These are phyloP conservation scores for Scheffersomyces ergatensis DNA, from an alignment of 805 yeast species.

Conservation along the genomic window DNA sequence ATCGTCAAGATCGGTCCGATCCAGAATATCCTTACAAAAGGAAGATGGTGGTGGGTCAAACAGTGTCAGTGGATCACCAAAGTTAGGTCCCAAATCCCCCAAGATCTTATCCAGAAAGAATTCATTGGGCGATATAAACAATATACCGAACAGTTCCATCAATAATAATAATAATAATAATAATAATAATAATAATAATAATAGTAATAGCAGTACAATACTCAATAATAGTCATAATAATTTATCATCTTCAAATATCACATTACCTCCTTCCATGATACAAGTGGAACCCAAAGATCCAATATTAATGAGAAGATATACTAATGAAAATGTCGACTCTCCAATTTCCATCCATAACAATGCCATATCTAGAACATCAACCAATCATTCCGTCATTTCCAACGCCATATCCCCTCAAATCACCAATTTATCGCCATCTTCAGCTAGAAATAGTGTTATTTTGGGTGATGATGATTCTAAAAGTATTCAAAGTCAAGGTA, in stretches of 20 bases:
- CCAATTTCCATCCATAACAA: conserved; percentile 2
- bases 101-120: conserved; percentile 27
- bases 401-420: conserved; percentile 14
- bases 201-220: conserved; percentile 2
- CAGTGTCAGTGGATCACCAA: conserved; percentile 10
- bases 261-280: conserved; percentile 67
- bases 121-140: conserved; percentile 19
- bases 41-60: conserved; percentile 20
- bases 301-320: conserved; percentile 56
- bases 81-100: conserved; percentile 25
- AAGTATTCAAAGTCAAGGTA: conserved; percentile 8
- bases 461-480: conserved; percentile 7
- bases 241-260: conserved; percentile 11
- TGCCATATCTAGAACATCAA: conserved; percentile 16
- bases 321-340: conserved; percentile 29
- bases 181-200: conserved; percentile 1
- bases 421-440: conserved; percentile 4
- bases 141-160: conserved; percentile 5
- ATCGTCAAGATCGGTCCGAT: conserved; percentile 46
- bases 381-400: conserved; percentile 18
- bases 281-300: conserved; percentile 73
- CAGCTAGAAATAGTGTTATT: conserved; percentile 1
- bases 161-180: conserved; percentile 3
- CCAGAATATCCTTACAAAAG: conserved; percentile 26
- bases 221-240: conserved; percentile 8